These are phyloP conservation scores for Diplogelasinospora grovesii DNA, from an alignment of 495 filamentous ascomycete genomes.

Conservation along the genomic window DNA sequence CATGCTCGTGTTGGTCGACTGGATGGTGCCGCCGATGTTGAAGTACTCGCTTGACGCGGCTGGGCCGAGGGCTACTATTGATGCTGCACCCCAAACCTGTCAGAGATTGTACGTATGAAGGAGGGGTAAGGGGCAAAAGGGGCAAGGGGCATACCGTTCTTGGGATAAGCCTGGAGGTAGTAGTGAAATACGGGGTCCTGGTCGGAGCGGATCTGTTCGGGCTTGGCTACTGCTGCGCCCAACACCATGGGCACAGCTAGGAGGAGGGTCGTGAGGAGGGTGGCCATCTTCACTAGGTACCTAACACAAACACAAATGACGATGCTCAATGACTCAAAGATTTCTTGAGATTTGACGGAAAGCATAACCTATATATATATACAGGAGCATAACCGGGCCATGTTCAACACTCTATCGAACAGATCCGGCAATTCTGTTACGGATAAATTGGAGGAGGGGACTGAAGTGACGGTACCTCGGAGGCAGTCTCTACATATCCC, in stretches of 20 bases:
- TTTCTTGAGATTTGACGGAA: no score
- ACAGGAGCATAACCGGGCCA: no score
- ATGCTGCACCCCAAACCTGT: conserved; percentile 18
- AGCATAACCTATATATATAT: no score
- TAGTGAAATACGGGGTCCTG: conserved; percentile 38
- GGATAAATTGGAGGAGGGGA: no score
- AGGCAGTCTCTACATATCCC: no score
- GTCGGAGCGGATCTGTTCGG: conserved; percentile 39
- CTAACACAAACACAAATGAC: no score
- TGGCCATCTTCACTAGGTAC: background rate
- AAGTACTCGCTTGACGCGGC: conserved; percentile 38
- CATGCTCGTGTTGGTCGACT: conserved; percentile 35
- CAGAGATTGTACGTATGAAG: no score
- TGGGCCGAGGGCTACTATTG: conserved; percentile 41
- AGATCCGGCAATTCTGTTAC: no score
- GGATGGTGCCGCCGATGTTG: conserved; percentile 42
- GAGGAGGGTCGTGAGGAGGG: conserved; percentile 2
- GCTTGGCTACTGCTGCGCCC: conserved; percentile 22
- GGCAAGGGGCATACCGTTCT: conserved; percentile 25
- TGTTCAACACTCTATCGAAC: no score
- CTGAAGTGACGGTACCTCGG: no score
- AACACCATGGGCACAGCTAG: background rate
- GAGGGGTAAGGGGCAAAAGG: no score
- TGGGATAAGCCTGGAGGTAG: conserved; percentile 35
- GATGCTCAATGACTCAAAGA: no score